Percentiles rank a stretch among this genome's conserved stretches.
Evolutionary conservation across 805 yeast genomes (phyloP).

Genomic region (Saturnispora saitoi): DNA sequence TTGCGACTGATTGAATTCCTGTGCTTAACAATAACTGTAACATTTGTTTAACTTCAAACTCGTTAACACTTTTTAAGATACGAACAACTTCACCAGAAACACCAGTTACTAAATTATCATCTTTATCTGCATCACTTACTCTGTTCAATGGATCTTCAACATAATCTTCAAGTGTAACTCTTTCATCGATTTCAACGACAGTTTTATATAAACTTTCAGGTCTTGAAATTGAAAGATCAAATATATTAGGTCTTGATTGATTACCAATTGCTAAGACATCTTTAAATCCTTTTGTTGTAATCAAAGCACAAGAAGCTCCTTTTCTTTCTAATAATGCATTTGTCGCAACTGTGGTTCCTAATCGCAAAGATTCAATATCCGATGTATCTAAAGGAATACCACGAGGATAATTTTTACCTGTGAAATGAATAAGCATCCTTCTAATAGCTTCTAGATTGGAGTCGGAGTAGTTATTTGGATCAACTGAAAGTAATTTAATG

Average conservation of each 20-base stretch:
- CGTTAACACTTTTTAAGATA: conserved; percentile 44
- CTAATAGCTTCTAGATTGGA: conserved; percentile 92
- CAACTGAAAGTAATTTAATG: conserved; percentile 78
- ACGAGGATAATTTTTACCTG: conserved; percentile 47
- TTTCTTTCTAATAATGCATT: conserved; percentile 89
- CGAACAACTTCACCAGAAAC: conserved; percentile 61
- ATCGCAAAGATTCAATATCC: conserved; percentile 57
- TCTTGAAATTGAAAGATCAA: conserved; percentile 68
- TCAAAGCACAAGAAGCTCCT: conserved; percentile 79
- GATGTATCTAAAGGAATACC: conserved; percentile 53
- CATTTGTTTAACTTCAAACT: conserved; percentile 31
- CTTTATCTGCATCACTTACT: conserved; percentile 9
- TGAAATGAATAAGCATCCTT: conserved; percentile 56
- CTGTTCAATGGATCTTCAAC: conserved; percentile 56
- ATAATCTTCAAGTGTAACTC: conserved; percentile 77
- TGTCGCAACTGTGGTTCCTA: conserved; percentile 96
- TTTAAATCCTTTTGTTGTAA: conserved; percentile 82
- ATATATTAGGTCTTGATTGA: conserved; percentile 85
- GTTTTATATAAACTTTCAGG: conserved; percentile 63
- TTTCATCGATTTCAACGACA: conserved; percentile 81
- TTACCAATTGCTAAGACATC: conserved; percentile 81
- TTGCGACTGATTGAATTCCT: conserved; percentile 64
- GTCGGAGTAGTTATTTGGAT: conserved; percentile 78
- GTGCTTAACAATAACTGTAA: conserved; percentile 39
- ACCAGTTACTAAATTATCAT: conserved; percentile 40